Evolutionary conservation across 2,329 filamentous ascomycete species (phyloP).

Genomic region (Orbilia oligospora): DNA sequence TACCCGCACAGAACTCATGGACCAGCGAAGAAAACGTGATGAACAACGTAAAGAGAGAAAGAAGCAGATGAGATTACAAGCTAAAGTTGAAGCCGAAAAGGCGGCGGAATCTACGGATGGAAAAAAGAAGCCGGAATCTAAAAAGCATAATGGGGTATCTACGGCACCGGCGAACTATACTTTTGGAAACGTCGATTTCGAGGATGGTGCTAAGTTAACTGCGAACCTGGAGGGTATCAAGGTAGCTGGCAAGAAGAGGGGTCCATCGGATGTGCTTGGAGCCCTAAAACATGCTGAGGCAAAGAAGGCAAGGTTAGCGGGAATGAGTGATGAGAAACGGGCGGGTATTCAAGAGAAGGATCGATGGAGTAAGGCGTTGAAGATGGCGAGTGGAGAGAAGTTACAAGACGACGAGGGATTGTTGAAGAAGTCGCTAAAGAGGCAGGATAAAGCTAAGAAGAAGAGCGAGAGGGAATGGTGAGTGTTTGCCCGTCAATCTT

Average conservation of each 20-base stretch:
- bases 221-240: conserved; percentile 76
- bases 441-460: conserved; percentile 89
- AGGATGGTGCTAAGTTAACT: conserved; percentile 84
- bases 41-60: conserved; percentile 88
- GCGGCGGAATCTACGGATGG: conserved; percentile 71
- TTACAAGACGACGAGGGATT: conserved; percentile 87
- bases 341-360: conserved; percentile 94
- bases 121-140: conserved; percentile 70
- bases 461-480: conserved; percentile 91
- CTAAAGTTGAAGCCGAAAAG: conserved; percentile 70
- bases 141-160: conserved; percentile 69
- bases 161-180: conserved; percentile 78
- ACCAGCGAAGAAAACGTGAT: conserved; percentile 88
- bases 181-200: conserved; percentile 92
- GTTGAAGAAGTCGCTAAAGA: conserved; percentile 94
- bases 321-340: conserved; percentile 83
- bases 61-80: conserved; percentile 83
- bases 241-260: conserved; percentile 81
- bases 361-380: conserved; percentile 90
- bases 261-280: conserved; percentile 85
- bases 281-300: conserved; percentile 88
- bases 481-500: conserved; percentile 26
- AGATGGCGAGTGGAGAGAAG: conserved; percentile 88
- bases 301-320: conserved; percentile 83
- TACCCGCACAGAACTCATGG: conserved; percentile 91